Evolutionary conservation across 148 eudicot genomes (phyloP).

Genomic region (Camellia lanceoleosa): DNA sequence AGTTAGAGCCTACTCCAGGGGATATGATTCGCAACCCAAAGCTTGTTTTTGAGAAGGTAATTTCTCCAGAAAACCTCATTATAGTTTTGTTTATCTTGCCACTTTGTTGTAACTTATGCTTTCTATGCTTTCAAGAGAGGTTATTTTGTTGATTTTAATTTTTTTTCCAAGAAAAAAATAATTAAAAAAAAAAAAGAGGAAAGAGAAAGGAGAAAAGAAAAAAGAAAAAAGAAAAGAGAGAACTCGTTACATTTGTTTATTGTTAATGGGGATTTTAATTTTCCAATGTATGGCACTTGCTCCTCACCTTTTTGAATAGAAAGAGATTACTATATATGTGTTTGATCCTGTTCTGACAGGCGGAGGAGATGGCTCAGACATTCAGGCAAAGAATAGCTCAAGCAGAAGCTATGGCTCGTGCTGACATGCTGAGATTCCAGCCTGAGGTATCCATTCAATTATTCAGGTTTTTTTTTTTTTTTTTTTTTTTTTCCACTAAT

Average conservation of each 20-base stretch:
- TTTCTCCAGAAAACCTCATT: neutral
- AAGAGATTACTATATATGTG: neutral
- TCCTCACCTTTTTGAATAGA: neutral
- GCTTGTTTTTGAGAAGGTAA: conserved; percentile 98
- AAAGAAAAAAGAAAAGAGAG: neutral
- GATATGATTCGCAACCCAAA: conserved; percentile 98
- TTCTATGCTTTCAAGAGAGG: neutral
- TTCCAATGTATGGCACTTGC: neutral
- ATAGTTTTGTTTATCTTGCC: neutral
- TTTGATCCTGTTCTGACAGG: conserved; percentile 41
- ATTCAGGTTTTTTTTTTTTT: neutral
- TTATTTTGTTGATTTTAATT: neutral
- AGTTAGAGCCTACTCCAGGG: conserved; percentile 97
- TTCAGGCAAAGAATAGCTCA: conserved; percentile 99
- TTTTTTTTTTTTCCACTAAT: neutral
- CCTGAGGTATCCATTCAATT: conserved; percentile 71
- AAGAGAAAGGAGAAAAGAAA: too few species aligned
- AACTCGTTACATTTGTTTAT: neutral
- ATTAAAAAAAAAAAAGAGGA: too few species aligned
- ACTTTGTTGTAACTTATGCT: neutral
- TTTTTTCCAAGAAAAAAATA: neutral
- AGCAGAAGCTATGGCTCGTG: conserved; percentile 99
- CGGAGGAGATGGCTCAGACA: conserved; percentile 99
- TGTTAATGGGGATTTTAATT: neutral
- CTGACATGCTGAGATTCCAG: conserved; percentile 95